Evolutionary conservation across 257 asterid species (phyloP).

Genomic region (Rubia yunnanensis): DNA sequence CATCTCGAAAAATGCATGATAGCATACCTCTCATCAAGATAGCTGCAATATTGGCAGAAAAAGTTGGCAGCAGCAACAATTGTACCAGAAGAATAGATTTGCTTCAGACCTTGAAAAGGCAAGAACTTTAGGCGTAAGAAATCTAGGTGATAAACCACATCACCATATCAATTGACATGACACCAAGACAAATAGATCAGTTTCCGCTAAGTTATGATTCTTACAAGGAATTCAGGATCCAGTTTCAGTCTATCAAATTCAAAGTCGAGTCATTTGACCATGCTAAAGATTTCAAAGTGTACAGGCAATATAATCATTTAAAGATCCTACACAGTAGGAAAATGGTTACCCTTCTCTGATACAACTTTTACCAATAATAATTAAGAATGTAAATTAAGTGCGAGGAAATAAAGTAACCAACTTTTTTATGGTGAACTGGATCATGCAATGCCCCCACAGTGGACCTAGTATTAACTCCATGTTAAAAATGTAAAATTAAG

Average conservation of each 20-base stretch:
- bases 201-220: conserved; percentile 1
- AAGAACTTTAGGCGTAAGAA: background rate
- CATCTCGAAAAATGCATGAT: background rate
- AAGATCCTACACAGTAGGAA: background rate
- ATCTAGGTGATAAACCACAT: background rate
- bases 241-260: background rate
- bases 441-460: conserved; percentile 75
- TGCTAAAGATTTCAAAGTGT: background rate
- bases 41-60: conserved; percentile 46
- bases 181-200: background rate
- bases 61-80: conserved; percentile 64
- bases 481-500: conserved; percentile 3
- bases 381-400: background rate
- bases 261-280: background rate
- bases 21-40: conserved; percentile 55
- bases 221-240: background rate
- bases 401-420: conserved; percentile 52
- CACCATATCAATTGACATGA: background rate
- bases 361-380: background rate
- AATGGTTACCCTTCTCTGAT: background rate
- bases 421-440: conserved; percentile 86
- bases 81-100: conserved; percentile 62
- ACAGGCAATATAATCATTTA: background rate
- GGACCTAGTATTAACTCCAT: conserved; percentile 74
- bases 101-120: conserved; percentile 57